These are phyloP conservation scores for Pseudogymnoascus sp. DNA, from an alignment of 2,329 filamentous ascomycete genomes.

Conservation along the genomic window DNA sequence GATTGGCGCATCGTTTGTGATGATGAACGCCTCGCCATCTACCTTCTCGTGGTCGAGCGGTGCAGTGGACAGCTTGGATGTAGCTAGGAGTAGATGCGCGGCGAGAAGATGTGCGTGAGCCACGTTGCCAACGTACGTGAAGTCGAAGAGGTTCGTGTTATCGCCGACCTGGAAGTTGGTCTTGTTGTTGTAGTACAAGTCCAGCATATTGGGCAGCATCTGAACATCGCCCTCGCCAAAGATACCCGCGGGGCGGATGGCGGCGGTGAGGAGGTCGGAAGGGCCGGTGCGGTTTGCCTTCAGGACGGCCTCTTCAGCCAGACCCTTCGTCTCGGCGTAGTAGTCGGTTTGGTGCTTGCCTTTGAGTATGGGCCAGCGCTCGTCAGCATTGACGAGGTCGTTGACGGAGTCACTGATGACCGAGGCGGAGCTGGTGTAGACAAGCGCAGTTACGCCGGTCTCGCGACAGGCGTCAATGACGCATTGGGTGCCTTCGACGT, in stretches of 20 bases:
- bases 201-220: constrained; percentile 63
- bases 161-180: constrained; percentile 73
- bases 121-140: constrained; percentile 60
- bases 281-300: constrained; percentile 57
- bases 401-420: constrained; percentile 73
- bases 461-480: constrained; percentile 66
- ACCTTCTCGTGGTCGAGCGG: constrained; percentile 66
- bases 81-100: constrained; percentile 43
- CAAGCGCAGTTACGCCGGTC: constrained; percentile 67
- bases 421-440: constrained; percentile 86
- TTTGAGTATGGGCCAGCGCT: constrained; percentile 68
- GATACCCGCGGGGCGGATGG: constrained; percentile 80
- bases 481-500: constrained; percentile 75
- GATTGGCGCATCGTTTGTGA: constrained; percentile 81
- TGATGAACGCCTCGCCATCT: constrained; percentile 80
- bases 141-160: constrained; percentile 63
- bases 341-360: constrained; percentile 66
- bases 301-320: constrained; percentile 75
- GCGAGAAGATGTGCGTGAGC: constrained; percentile 79
- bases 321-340: constrained; percentile 84
- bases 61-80: constrained; percentile 32
- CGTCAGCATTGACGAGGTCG: constrained; percentile 77
- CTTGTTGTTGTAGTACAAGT: constrained; percentile 58
- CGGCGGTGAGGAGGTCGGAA: constrained; percentile 60
- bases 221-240: constrained; percentile 85